These are phyloP conservation scores for Tieghemiomyces parasiticus DNA, from an alignment of 192 early-diverging fungal species.

Conservation along the genomic window DNA sequence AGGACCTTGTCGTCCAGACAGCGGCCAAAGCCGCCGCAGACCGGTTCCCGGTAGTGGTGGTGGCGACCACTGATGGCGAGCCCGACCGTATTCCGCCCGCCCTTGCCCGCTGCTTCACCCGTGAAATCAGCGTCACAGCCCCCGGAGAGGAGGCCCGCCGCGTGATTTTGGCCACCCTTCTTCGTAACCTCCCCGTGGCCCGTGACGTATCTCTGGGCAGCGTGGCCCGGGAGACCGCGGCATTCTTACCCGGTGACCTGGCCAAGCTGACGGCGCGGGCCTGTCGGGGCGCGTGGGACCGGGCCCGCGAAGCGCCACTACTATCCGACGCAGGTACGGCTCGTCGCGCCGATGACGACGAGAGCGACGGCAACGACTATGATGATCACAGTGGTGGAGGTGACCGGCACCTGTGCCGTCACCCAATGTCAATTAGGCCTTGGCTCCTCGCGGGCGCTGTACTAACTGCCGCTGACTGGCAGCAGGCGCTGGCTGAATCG, in stretches of 20 bases:
- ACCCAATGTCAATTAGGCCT: slow-evolving; percentile 20
- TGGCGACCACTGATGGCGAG: slow-evolving; percentile 59
- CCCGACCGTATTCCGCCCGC: slow-evolving; percentile 69
- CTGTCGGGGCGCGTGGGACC: slow-evolving; percentile 42
- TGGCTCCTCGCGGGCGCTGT: slow-evolving; percentile 51
- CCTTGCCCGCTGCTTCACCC: slow-evolving; percentile 62
- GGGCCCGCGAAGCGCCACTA: slow-evolving; percentile 17
- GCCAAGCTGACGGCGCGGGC: slow-evolving; percentile 60
- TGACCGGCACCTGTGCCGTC: neutral
- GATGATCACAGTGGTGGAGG: neutral
- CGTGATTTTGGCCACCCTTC: slow-evolving; percentile 44
- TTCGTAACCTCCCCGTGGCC: slow-evolving; percentile 36
- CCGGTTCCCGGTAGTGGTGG: slow-evolving; percentile 57
- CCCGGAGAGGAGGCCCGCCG: slow-evolving; percentile 53
- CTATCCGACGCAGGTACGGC: neutral
- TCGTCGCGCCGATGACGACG: neutral
- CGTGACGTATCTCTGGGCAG: slow-evolving; percentile 58
- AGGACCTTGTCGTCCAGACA: neutral
- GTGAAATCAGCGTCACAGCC: slow-evolving; percentile 57
- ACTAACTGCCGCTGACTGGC: slow-evolving; percentile 67
- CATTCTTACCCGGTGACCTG: slow-evolving; percentile 75
- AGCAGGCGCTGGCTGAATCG: slow-evolving; percentile 58
- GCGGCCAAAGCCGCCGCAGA: slow-evolving; percentile 13
- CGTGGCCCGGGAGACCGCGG: slow-evolving; percentile 85
- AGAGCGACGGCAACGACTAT: neutral